These are phyloP conservation scores for Thielaviopsis musarum DNA, from an alignment of 2,329 filamentous ascomycete species.

Conservation along the genomic window DNA sequence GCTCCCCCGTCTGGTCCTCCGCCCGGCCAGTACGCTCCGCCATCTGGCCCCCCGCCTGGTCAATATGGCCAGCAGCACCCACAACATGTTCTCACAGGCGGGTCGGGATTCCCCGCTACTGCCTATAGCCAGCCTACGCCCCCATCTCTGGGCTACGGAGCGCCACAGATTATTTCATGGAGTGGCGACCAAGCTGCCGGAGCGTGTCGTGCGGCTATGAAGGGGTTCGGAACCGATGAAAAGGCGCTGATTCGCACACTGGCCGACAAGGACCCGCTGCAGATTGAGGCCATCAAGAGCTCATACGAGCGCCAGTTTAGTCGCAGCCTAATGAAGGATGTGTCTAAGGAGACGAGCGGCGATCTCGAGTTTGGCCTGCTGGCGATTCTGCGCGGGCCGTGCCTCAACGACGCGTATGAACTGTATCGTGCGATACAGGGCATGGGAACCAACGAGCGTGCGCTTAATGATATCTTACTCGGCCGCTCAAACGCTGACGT, in stretches of 20 bases:
- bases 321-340: constrained; percentile 56
- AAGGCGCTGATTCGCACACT: constrained; percentile 55
- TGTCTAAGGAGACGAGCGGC: constrained; percentile 60
- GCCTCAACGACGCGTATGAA: constrained; percentile 57
- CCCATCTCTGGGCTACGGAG: constrained; percentile 58
- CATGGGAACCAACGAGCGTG: constrained; percentile 66
- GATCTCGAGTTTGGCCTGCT: constrained; percentile 62
- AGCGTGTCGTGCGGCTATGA: constrained; percentile 67
- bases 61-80: constrained; percentile 15
- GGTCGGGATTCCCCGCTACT: constrained; percentile 23
- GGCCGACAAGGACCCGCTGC: constrained; percentile 57
- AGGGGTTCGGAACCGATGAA: constrained; percentile 84
- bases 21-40: constrained; percentile 14
- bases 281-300: constrained; percentile 50
- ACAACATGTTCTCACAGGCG: constrained; percentile 17
- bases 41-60: constrained; percentile 17
- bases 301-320: constrained; percentile 48
- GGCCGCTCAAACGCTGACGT: constrained; percentile 76
- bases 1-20: constrained; percentile 19
- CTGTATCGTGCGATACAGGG: constrained; percentile 60
- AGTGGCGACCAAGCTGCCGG: constrained; percentile 55
- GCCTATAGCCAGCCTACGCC: constrained; percentile 35
- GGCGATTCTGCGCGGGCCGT: constrained; percentile 60
- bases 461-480: constrained; percentile 76
- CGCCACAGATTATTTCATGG: constrained; percentile 50